Conservation (phyloP, 192 early-diverging fungal genomes). For the Coemansia sp. region DNA sequence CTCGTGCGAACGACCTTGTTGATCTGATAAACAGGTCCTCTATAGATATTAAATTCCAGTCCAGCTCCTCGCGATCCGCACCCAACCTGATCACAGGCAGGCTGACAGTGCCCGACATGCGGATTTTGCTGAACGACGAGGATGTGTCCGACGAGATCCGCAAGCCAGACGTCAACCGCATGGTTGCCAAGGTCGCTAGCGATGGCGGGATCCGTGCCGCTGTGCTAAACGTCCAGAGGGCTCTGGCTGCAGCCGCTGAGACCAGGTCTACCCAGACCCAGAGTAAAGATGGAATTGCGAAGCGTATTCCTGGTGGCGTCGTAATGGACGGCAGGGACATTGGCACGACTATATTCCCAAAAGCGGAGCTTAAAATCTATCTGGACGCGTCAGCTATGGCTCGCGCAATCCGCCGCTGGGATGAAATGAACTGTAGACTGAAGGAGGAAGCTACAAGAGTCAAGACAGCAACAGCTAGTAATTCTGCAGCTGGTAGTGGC, state of each 20-base stretch:
- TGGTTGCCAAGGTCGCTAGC: constrained; percentile 61
- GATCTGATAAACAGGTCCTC: constrained; percentile 14
- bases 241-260: constrained; percentile 46
- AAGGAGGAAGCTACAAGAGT: constrained; percentile 3
- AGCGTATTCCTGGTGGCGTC: constrained; percentile 44
- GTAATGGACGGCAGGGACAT: constrained; percentile 87
- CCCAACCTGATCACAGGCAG: constrained; percentile 13
- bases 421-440: constrained; percentile 55
- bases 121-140: constrained; percentile 53
- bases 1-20: constrained; percentile 34
- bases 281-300: not conserved
- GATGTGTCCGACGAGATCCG: constrained; percentile 68
- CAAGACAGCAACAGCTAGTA: not conserved
- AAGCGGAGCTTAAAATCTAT: constrained; percentile 76
- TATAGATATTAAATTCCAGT: constrained; percentile 33
- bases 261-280: constrained; percentile 2
- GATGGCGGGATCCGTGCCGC: constrained; percentile 56
- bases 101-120: constrained; percentile 32
- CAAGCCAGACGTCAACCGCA: constrained; percentile 53
- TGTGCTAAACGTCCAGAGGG: constrained; percentile 56
- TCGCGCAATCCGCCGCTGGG: constrained; percentile 65
- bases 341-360: constrained; percentile 69
- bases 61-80: not conserved
- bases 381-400: constrained; percentile 63
- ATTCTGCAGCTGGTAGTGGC: not conserved